Conservation (phyloP, 257 asterid genomes). For the Nicotiana knightiana region DNA sequence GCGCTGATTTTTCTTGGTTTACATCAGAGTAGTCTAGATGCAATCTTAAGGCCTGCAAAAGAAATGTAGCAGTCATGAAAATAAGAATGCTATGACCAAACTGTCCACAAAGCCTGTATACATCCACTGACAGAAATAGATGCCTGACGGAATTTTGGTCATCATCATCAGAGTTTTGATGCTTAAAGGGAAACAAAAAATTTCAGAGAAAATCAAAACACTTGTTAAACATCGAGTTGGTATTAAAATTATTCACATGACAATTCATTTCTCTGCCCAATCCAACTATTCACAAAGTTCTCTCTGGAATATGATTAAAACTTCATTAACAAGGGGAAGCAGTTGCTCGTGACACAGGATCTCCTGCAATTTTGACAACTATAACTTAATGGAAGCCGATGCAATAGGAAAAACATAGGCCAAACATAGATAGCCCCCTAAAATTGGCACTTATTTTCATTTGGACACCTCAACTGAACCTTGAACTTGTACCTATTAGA, state of each 20-base stretch:
- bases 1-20: slow-evolving; percentile 18
- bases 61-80: background rate
- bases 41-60: slow-evolving; percentile 62
- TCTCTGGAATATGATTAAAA: background rate
- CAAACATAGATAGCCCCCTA: too few relatives aligned
- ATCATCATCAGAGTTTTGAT: background rate
- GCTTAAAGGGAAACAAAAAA: background rate
- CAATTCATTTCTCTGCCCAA: background rate
- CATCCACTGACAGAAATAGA: background rate
- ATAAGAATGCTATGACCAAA: background rate
- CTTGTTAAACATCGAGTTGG: background rate
- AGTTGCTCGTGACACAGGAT: background rate
- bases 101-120: background rate
- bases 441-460: too few relatives aligned
- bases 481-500: too few relatives aligned
- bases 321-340: background rate
- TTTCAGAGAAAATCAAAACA: background rate
- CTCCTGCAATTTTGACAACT: background rate
- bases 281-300: background rate
- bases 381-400: background rate
- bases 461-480: too few relatives aligned
- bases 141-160: background rate
- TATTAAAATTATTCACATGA: background rate
- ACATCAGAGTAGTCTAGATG: slow-evolving; percentile 43
- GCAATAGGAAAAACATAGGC: background rate